A percentile compares a stretch with the other conserved stretches of the same genome.
These are phyloP conservation scores for Carallia pectinifolia DNA, from an alignment of 345 rosid genomes.

Conservation along the genomic window DNA sequence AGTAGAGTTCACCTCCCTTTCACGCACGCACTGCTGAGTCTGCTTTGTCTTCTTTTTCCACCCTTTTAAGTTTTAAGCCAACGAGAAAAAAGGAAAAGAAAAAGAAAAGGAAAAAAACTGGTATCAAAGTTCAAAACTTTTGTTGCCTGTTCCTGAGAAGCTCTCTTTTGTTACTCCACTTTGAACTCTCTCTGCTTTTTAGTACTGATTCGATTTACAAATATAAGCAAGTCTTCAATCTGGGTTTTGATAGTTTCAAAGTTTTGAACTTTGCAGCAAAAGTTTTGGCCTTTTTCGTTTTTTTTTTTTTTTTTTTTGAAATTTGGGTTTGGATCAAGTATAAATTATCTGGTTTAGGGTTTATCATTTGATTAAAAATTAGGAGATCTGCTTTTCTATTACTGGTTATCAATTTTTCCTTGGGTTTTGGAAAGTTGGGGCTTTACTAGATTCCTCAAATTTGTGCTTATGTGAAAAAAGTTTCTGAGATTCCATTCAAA, in stretches of 20 bases:
- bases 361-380: conserved; percentile 12
- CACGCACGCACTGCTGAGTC: not conserved
- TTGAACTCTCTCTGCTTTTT: conserved; percentile 1
- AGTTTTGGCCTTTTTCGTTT: conserved; percentile 6
- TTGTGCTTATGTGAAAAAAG: conserved; percentile 37
- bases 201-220: not conserved
- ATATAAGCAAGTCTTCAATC: conserved; percentile 2
- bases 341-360: conserved; percentile 29
- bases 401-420: conserved; percentile 40
- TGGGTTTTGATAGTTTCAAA: conserved; percentile 12
- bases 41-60: conserved; percentile 8
- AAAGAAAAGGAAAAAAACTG: conserved; percentile 5
- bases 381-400: conserved; percentile 33
- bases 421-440: conserved; percentile 41
- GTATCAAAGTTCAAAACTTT: conserved; percentile 16
- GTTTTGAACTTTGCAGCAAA: conserved; percentile 14
- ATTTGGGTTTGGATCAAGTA: conserved; percentile 27
- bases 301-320: not conserved
- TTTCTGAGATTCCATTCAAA: conserved; percentile 51
- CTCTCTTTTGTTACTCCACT: conserved; percentile 20
- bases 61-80: conserved; percentile 8
- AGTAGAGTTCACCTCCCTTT: conserved; percentile 11
- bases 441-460: conserved; percentile 54
- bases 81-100: not conserved
- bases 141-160: conserved; percentile 15